Evolutionary conservation across 345 rosid species (phyloP).

Genomic region (Hypericum androsaemum): DNA sequence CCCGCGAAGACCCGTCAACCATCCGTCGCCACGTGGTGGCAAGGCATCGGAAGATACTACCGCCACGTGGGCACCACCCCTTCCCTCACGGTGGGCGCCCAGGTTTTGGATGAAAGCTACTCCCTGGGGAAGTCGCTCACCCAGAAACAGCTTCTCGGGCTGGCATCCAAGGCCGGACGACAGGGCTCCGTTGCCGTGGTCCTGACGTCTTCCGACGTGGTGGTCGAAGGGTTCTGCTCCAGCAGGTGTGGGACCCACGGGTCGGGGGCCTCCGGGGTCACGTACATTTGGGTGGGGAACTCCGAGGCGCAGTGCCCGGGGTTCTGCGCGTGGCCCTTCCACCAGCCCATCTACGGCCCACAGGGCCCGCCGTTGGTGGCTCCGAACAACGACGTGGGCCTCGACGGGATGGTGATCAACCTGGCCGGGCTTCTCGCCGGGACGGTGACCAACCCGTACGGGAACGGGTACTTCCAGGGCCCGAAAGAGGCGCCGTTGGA

Average conservation of each 20-base stretch:
- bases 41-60: slow-evolving; percentile 16
- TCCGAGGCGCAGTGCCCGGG: slow-evolving; percentile 25
- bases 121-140: slow-evolving; percentile 21
- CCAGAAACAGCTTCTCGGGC: slow-evolving; percentile 12
- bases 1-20: neutral
- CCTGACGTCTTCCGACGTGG: slow-evolving; percentile 16
- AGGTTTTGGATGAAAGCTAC: slow-evolving; percentile 12
- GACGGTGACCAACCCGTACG: slow-evolving; percentile 22
- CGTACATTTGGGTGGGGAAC: slow-evolving; percentile 28
- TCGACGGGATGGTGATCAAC: slow-evolving; percentile 21
- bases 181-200: slow-evolving; percentile 17
- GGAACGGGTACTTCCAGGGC: slow-evolving; percentile 25
- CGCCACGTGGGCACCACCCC: slow-evolving; percentile 2
- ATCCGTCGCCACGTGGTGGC: slow-evolving; percentile 19
- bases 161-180: slow-evolving; percentile 14
- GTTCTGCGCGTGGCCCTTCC: slow-evolving; percentile 26
- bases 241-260: slow-evolving; percentile 21
- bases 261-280: slow-evolving; percentile 10
- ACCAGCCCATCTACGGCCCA: slow-evolving; percentile 25
- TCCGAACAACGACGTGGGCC: slow-evolving; percentile 23
- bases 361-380: slow-evolving; percentile 14
- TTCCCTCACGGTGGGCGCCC: slow-evolving; percentile 11
- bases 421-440: slow-evolving; percentile 24
- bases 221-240: slow-evolving; percentile 21
- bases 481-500: slow-evolving; percentile 24